Conservation (phyloP, 208 protist genomes). For the Crithidia fasciculata region DNA sequence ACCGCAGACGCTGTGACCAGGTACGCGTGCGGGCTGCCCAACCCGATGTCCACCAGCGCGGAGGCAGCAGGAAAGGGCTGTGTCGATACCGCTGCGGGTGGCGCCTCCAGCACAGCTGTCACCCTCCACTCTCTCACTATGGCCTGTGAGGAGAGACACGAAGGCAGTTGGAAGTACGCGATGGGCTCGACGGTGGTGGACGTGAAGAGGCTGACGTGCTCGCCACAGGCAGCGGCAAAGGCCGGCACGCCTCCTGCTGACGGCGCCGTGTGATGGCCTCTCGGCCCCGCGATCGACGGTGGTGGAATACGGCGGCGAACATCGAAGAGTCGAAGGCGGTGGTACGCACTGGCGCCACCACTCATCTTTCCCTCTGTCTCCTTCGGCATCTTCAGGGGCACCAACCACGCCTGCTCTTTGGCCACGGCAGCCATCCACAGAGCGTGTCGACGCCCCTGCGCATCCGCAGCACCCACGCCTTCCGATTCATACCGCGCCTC, state of each 20-base stretch:
- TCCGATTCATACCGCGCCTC: constrained; percentile 10
- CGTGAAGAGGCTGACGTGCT: constrained; percentile 29
- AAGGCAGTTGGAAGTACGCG: constrained; percentile 20
- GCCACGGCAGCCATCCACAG: constrained; percentile 37
- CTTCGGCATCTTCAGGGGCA: constrained; percentile 26
- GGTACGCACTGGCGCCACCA: too few relatives aligned
- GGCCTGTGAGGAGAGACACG: too few relatives aligned
- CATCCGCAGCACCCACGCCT: not conserved
- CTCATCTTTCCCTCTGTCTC: constrained; percentile 7
- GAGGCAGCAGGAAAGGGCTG: not conserved
- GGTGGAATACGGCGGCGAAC: constrained; percentile 11
- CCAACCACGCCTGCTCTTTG: constrained; percentile 30
- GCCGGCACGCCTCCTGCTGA: not conserved
- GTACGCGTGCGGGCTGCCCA: constrained; percentile 13
- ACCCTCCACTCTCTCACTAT: not conserved
- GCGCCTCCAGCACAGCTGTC: constrained; percentile 28
- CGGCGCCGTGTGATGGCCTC: not conserved
- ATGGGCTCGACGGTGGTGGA: constrained; percentile 19
- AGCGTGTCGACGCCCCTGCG: not conserved
- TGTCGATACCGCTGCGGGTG: not conserved
- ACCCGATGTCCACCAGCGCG: not conserved
- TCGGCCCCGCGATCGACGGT: not conserved
- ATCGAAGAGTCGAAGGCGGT: constrained; percentile 18
- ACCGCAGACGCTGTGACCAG: constrained; percentile 9
- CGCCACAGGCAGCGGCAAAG: constrained; percentile 19